Base-by-base conservation (phyloP, 176 grass and related monocot species). In the Thalia dealbata region DNA sequence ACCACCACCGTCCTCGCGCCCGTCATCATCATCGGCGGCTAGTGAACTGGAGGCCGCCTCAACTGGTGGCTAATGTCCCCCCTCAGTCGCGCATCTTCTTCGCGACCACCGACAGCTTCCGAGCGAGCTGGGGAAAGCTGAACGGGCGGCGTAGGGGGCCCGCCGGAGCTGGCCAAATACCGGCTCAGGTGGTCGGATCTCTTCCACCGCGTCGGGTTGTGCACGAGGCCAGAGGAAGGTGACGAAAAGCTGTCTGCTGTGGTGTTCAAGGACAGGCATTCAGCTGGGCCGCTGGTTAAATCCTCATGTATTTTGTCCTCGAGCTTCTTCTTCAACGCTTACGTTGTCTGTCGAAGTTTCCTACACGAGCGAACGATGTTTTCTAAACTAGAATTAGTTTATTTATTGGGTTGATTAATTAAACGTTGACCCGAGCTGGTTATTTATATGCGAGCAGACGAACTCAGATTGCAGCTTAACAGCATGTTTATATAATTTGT, bases 61-160 rank as follows among this genome's bases (percentile, higher is more conserved):
- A 87, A 80, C 70, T 82, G 69, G 50, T 29, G 64, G 45, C 82
- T 88, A 42, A 88, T 80, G 2, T 75, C 71, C 23, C 23, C 56
- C 74, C 19, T 89, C 89, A 80, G 63, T 92, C 63, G 78, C 43
- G 24, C 69, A 32, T 96, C 82, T 96, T 96, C 89, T 96, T 96
- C 87, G 82, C 84, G 54, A 80, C 92, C 79, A 96, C 86, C 46
- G 92, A 90, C 78, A 90, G 92, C 84, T 96, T 90, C 85, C 86
- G 89, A 45, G 15, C 65, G 38, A 6, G 78, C 43, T 82, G 86
- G 2, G 89, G 86, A 25, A 52, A 78, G 15, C 89, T 86, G 58
- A 72, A 82, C 59, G 59, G 78, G 46, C 56, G 78, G 18, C 67
- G 38, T n/a, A 73, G 76, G 32, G 67, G 41, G 71, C 75, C 75